Conservation (phyloP, 2,329 filamentous ascomycete genomes). For the Fusarium brachygibbosum region DNA sequence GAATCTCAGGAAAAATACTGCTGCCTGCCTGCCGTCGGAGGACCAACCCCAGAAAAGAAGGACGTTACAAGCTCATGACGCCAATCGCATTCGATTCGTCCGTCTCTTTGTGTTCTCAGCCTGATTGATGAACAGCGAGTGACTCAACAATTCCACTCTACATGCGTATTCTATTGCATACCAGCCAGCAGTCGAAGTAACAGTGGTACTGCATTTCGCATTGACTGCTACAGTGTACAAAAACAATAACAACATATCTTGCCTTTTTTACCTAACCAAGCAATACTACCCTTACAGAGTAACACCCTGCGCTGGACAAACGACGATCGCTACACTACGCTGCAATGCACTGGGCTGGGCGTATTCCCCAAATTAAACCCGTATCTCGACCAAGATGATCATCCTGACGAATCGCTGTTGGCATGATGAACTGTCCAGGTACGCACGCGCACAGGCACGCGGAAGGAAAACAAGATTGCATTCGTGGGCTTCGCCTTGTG, state of each 20-base stretch:
- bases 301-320: conserved; percentile 29
- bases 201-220: conserved; percentile 34
- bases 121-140: conserved; percentile 3
- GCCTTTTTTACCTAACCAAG: background rate
- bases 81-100: conserved; percentile 18
- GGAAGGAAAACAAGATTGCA: conserved; percentile 34
- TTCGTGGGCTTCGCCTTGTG: conserved; percentile 14
- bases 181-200: conserved; percentile 19
- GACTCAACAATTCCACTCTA: conserved; percentile 11
- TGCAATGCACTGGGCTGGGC: conserved; percentile 10
- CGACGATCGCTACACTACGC: conserved; percentile 7
- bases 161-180: conserved; percentile 4
- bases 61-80: conserved; percentile 23
- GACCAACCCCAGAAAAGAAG: conserved; percentile 37
- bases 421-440: conserved; percentile 13
- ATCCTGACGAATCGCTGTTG: conserved; percentile 19
- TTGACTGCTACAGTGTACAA: background rate
- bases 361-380: conserved; percentile 35
- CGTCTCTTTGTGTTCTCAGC: background rate
- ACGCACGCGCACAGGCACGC: background rate
- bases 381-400: background rate
- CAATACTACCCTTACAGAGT: conserved; percentile 8
- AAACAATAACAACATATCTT: conserved; percentile 2
- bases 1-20: conserved; percentile 32
- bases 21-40: conserved; percentile 31